phyloP scores from a whole-genome alignment of 345 rosid genomes.

The Moricandia arvensis region DNA sequence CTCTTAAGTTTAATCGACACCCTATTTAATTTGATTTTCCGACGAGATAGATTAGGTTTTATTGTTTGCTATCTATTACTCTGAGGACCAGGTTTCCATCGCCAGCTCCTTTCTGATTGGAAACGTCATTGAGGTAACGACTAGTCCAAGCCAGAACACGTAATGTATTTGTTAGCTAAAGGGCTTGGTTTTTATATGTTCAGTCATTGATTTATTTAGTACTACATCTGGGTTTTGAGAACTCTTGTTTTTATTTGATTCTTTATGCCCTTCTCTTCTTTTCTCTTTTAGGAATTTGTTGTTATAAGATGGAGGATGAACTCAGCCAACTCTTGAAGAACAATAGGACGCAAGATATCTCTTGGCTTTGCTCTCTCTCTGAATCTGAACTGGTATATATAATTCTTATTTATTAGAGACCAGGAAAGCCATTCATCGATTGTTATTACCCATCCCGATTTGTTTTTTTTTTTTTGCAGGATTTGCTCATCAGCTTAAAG shows the following conservation, averaged over 20 bases:
- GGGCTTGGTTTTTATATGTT: background rate
- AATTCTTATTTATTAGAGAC: background rate
- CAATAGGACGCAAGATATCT: slow-evolving; percentile 50
- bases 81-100: background rate
- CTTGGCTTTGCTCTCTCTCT: slow-evolving; percentile 68
- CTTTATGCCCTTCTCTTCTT: no score
- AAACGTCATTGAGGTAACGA: background rate
- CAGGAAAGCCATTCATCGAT: background rate
- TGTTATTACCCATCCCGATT: background rate
- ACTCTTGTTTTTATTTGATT: background rate
- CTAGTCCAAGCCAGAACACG: no score
- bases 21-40: background rate
- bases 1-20: background rate
- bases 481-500: slow-evolving; percentile 67
- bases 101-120: background rate
- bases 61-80: background rate
- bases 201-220: background rate
- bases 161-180: background rate
- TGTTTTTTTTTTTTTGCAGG: slow-evolving; percentile 56
- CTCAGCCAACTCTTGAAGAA: slow-evolving; percentile 38
- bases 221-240: background rate
- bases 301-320: slow-evolving; percentile 31
- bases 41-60: slow-evolving; percentile 10
- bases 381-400: slow-evolving; percentile 60
- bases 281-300: background rate